Evolutionary conservation across 2,329 filamentous ascomycete genomes (phyloP).

Genomic region (Trichoderma koningii): DNA sequence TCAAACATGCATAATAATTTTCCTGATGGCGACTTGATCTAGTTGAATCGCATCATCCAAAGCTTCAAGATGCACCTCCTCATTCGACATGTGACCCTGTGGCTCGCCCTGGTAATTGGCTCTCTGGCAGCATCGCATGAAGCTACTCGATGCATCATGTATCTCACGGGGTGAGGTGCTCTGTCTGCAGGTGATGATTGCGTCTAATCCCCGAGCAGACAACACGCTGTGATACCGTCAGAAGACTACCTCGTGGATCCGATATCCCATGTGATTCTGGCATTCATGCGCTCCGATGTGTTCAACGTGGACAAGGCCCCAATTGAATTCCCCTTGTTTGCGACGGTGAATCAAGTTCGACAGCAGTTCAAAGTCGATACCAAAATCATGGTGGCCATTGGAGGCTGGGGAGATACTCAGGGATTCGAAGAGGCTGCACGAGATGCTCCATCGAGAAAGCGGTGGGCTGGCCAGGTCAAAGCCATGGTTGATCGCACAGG

Average conservation of each 20-base stretch:
- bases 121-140: slow-evolving; percentile 6
- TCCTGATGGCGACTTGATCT: too few relatives aligned
- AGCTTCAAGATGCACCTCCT: not conserved
- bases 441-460: slow-evolving; percentile 52
- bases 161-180: slow-evolving; percentile 51
- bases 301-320: slow-evolving; percentile 51
- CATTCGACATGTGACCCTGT: not conserved
- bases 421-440: slow-evolving; percentile 63
- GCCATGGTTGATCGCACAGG: slow-evolving; percentile 62
- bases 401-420: slow-evolving; percentile 70
- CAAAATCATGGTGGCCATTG: slow-evolving; percentile 70
- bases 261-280: slow-evolving; percentile 60
- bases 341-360: slow-evolving; percentile 51
- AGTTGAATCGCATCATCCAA: too few relatives aligned
- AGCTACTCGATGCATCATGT: slow-evolving; percentile 47
- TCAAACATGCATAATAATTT: not conserved
- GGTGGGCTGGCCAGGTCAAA: slow-evolving; percentile 65
- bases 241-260: slow-evolving; percentile 40
- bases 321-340: slow-evolving; percentile 55
- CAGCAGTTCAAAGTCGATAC: slow-evolving; percentile 52
- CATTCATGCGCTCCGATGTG: slow-evolving; percentile 56
- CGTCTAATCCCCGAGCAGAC: slow-evolving; percentile 38
- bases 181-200: not conserved
- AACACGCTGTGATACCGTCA: slow-evolving; percentile 49
- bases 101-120: slow-evolving; percentile 18